Percentiles rank a stretch among this genome's conserved stretches.
Evolutionary conservation across 768 basidiomycete genomes (phyloP).

Genomic region (Tephrocybe sp.): DNA sequence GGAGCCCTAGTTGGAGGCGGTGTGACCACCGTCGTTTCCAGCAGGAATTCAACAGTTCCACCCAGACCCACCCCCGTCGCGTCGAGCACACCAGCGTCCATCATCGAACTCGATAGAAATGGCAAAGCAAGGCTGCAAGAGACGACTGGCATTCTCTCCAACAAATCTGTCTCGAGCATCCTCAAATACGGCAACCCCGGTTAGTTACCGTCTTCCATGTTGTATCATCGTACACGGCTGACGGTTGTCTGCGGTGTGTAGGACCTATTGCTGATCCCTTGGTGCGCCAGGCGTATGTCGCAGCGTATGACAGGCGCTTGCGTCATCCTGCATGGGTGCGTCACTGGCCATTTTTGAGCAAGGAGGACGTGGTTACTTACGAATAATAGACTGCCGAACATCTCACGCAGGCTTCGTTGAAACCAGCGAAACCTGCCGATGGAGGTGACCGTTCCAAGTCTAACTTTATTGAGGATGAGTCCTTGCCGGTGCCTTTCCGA

Average conservation of each 20-base stretch:
- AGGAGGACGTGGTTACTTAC: background rate
- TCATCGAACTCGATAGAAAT: slow-evolving; percentile 45
- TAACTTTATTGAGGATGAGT: slow-evolving; percentile 80
- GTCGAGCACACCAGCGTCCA: slow-evolving; percentile 29
- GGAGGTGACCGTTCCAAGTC: slow-evolving; percentile 73
- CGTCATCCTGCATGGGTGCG: slow-evolving; percentile 93
- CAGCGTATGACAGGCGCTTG: slow-evolving; percentile 87
- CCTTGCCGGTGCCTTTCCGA: slow-evolving; percentile 74
- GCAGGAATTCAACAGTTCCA: slow-evolving; percentile 25
- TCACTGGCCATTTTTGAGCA: background rate
- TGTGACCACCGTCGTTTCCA: slow-evolving; percentile 51
- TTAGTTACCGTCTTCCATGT: slow-evolving; percentile 30
- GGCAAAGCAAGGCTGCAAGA: slow-evolving; percentile 44
- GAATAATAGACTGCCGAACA: slow-evolving; percentile 86
- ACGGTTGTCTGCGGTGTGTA: slow-evolving; percentile 27
- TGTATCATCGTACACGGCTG: background rate
- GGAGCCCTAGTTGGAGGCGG: slow-evolving; percentile 84
- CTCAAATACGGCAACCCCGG: slow-evolving; percentile 86
- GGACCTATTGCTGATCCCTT: slow-evolving; percentile 84
- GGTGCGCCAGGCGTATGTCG: slow-evolving; percentile 79
- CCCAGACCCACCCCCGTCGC: slow-evolving; percentile 10
- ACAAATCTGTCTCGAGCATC: slow-evolving; percentile 31
- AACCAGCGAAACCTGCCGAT: slow-evolving; percentile 36
- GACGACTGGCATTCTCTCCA: slow-evolving; percentile 27
- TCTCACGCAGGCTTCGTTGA: slow-evolving; percentile 74